Base-by-base conservation (phyloP, 768 basidiomycete species). In the Kwoniella sp. region DNA sequence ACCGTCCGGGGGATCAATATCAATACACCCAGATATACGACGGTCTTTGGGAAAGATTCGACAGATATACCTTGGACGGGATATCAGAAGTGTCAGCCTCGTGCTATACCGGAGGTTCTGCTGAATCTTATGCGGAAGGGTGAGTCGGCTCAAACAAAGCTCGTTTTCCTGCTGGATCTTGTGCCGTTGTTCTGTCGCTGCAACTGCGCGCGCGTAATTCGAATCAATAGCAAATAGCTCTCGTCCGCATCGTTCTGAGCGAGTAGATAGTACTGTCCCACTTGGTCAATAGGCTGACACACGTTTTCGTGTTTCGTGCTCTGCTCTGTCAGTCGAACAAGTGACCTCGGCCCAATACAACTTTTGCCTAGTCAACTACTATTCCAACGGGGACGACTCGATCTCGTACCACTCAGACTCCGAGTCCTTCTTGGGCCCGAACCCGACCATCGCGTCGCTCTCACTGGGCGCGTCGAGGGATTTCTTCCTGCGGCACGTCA, bases 361-460 rank as follows among this genome's bases (percentile, higher is more conserved):
- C 61, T 81, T 80, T 64, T 68, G 69, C 22, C 72, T 78, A 12
- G 76, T 79, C 38, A 81, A 80, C 55, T 79, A 77, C 60, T 80
- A 81, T 64, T 62, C 76, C 45, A 70, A 68, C 20, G 79, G 76
- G 20, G 62, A 66, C 58, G 79, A 81, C 54, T 79, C 77, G 12
- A 81, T 81, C 41, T 79, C 77, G 0, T 81, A 74, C 55, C 79
- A 81, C 57, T 74, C 70, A 11, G 77, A 80, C 62, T 76, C 73
- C 29, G 77, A 79, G 58, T 72, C 72, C 31, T 79, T 80, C 64
- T 70, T 80, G 20, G 80, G 79, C 30, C 67, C 72, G 0, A 74
- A 80, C 28, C 80, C 80, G 0, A 71, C 71, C n/a, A 81, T 81
- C 51, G 80, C 80, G n/a, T 73, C 70, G 29, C 65, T 81, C 23